Evolutionary conservation across 1,139 yeast species (phyloP).

Genomic region (Scheffersomyces cryptocercus): DNA sequence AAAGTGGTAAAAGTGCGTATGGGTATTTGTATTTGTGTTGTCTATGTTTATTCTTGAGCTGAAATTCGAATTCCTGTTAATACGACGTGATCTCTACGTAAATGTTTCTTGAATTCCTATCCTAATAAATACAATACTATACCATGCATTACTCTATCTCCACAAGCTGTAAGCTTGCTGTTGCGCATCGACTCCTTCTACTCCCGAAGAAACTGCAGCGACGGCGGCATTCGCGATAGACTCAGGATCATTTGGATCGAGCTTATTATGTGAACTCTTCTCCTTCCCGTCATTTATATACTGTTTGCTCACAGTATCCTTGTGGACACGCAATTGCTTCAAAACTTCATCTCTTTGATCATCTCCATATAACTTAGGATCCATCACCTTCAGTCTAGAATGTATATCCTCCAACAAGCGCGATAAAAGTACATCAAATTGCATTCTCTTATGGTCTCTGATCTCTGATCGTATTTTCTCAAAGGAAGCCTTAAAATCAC

Average conservation of each 20-base stretch:
- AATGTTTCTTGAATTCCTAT: no score
- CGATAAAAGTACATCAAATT: slow-evolving; percentile 24
- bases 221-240: slow-evolving; percentile 40
- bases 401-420: slow-evolving; percentile 23
- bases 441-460: slow-evolving; percentile 28
- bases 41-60: no score
- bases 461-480: slow-evolving; percentile 34
- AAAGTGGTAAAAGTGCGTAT: no score
- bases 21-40: no score
- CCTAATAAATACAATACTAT: no score
- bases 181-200: slow-evolving; percentile 27
- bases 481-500: slow-evolving; percentile 38
- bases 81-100: no score
- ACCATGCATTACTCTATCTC: slow-evolving; percentile 20
- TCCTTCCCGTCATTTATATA: background rate
- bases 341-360: background rate
- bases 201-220: slow-evolving; percentile 35
- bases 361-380: background rate
- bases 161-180: slow-evolving; percentile 40
- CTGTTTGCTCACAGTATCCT: background rate
- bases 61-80: background rate
- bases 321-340: background rate
- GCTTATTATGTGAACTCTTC: slow-evolving; percentile 2
- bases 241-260: slow-evolving; percentile 24
- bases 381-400: slow-evolving; percentile 3